Base-by-base conservation (phyloP, 1,139 yeast genomes). In the Yamadazyma triangularis region DNA sequence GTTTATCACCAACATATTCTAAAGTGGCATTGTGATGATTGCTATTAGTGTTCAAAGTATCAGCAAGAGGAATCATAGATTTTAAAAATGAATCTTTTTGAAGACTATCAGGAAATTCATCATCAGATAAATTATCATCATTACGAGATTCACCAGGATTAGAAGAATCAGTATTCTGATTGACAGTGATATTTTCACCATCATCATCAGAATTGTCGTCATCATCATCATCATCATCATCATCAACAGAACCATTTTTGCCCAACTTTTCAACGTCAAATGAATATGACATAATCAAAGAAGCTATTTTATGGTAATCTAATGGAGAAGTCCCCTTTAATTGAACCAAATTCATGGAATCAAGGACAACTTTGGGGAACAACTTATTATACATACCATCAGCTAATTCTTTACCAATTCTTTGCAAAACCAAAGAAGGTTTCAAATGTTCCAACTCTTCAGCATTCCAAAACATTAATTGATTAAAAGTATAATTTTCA, bases 41-140 rank as follows among this genome's bases (percentile, higher is more conserved):
- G 0, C 95, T 82, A 48, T 88, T 91, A 1, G 96, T 89, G 48
- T 91, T 91, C 37, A 91, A 60, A 16, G 86, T 79, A 49, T 91
- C 97, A 0, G 97, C 97, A 31, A 88, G 61, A 0, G 97, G 95
- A 5, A 88, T 88, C 95, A 91, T 83, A 0, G 95, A 83, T 51
- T 91, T 89, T 40, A 73, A 62, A 33, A 69, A 71, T 3, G 66
- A 64, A 32, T 71, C 79, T 6, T 34, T 25, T 52, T 57, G 15
- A 40, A 45, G 26, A 44, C 45, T 26, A 43, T 43, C 29, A 38
- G 45, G 28, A 44, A 49, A 26, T 3, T 63, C 68, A 9, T 59
- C 63, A 6, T 53, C 61, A 10, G 42, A 32, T 3, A 28, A 15
- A 11, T 23, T 46, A 15, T 45, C 50, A 0, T 44, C 50, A 2